Base-by-base conservation (phyloP, 148 eudicot species). In the Linanthus parryae region DNA sequence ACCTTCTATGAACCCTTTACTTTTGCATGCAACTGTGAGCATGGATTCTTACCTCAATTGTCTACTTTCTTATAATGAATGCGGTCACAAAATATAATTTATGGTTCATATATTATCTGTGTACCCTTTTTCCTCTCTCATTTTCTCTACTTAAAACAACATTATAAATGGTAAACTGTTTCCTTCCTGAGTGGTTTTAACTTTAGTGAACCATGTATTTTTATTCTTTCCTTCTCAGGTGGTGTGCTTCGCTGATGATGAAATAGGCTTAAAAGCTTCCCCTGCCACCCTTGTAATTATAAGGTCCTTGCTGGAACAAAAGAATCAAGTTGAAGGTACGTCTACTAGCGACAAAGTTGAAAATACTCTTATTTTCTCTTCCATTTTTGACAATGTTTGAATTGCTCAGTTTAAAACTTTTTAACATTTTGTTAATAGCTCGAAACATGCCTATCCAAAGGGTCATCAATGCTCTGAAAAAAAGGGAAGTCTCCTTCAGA, bases 401-500 rank as follows among this genome's bases (percentile, higher is more conserved):
- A 18, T 43, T 53, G 25, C 46, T 29, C 21, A 28, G 41, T 3
- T 43, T 44, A 11, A 46, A 27, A 35, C 14, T 44, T 37, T 6
- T 19, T 23, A 33, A 46, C 10, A 26, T 7, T 35, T 26, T 33
- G 24, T 38, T 28, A n/a, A n/a, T n/a, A 58, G 46, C 39, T 69
- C 26, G 25, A 64, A 44, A 47, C 81, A 35, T n/a, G n/a, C n/a
- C n/a, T n/a, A n/a, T n/a, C n/a, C n/a, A n/a, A n/a, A 80, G 65
- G 64, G 37, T 74, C 58, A 38, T 71, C 48, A 68, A 58, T 56
- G 68, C 78, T 42, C 72, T 90, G 77, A 78, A 73, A 70, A 85
- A 58, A 69, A 80, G 95, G 56, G 95, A 85, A 63, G 48, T 37
- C 41, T 58, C 75, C 48, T 80, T 90, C 61, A 73, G 44, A 70